A percentile compares a stretch with the other conserved stretches of the same genome.
Evolutionary conservation across 441 rosid species (phyloP).

Genomic region (Arabidopsis hybrid): DNA sequence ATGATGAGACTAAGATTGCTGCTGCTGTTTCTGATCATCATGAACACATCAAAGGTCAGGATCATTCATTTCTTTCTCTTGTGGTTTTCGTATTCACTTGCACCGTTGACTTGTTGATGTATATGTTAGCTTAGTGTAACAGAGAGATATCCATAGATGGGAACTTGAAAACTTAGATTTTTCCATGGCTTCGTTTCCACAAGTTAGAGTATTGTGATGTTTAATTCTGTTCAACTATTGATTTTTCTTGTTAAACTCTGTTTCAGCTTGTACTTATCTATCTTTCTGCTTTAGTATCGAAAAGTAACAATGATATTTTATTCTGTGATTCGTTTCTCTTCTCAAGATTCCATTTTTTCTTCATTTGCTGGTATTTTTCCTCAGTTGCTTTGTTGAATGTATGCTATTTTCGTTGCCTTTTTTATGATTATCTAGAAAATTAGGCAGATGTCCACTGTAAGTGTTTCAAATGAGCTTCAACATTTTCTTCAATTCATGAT

Average conservation of each 20-base stretch:
- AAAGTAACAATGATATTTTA: neutral
- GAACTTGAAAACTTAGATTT: slow-evolving; percentile 20
- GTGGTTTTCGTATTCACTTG: neutral
- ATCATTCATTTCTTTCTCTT: neutral
- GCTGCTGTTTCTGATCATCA: slow-evolving; percentile 40
- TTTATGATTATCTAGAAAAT: neutral
- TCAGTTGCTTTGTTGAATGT: slow-evolving; percentile 14
- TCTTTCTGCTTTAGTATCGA: neutral
- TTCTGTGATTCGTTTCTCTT: neutral
- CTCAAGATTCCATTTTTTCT: neutral
- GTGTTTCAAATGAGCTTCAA: slow-evolving; percentile 17
- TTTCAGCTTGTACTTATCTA: neutral
- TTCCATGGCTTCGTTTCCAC: neutral
- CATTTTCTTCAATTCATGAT: neutral
- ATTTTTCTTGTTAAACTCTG: slow-evolving; percentile 18
- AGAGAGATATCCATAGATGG: slow-evolving; percentile 12
- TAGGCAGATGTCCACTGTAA: slow-evolving; percentile 18
- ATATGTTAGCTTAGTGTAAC: slow-evolving; percentile 8
- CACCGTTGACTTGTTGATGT: slow-evolving; percentile 12
- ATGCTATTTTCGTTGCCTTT: slow-evolving; percentile 15
- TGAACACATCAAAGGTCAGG: slow-evolving; percentile 42
- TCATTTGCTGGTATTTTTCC: neutral
- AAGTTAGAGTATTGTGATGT: neutral
- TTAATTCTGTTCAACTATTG: slow-evolving; percentile 5
- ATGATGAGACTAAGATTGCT: slow-evolving; percentile 49